A percentile compares a stretch with the other conserved stretches of the same genome.
These are phyloP conservation scores for Diplodia seriata DNA, from an alignment of 2,329 filamentous ascomycete genomes.

Conservation along the genomic window DNA sequence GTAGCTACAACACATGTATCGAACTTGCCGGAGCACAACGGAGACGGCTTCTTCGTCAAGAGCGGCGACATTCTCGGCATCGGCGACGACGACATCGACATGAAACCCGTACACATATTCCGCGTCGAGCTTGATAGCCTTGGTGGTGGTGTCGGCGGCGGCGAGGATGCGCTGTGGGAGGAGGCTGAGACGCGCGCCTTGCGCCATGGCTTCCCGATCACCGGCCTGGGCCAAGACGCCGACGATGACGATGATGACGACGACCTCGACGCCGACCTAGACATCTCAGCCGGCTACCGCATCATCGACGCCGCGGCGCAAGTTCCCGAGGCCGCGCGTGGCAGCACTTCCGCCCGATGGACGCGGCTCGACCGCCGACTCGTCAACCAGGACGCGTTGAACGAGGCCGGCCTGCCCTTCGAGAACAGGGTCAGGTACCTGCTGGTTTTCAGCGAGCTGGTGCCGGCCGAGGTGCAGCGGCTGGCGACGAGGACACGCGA, in stretches of 20 bases:
- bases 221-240: slow-evolving; percentile 3
- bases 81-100: slow-evolving; percentile 10
- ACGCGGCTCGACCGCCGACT: slow-evolving; percentile 37
- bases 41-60: background rate
- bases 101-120: slow-evolving; percentile 1
- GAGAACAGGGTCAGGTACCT: slow-evolving; percentile 36
- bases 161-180: slow-evolving; percentile 19
- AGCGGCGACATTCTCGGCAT: slow-evolving; percentile 28
- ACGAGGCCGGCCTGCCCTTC: slow-evolving; percentile 36
- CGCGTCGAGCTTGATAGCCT: slow-evolving; percentile 8
- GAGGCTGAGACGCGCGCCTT: slow-evolving; percentile 32
- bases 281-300: slow-evolving; percentile 31
- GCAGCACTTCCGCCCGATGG: slow-evolving; percentile 32
- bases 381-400: slow-evolving; percentile 37
- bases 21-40: background rate
- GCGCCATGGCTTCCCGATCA: slow-evolving; percentile 32
- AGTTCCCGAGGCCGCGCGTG: background rate
- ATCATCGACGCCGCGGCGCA: slow-evolving; percentile 5
- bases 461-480: slow-evolving; percentile 34
- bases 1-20: too few species aligned
- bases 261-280: slow-evolving; percentile 28
- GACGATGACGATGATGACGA: background rate
- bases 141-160: background rate
- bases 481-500: slow-evolving; percentile 38
- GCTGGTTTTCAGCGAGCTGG: slow-evolving; percentile 36